These are phyloP conservation scores for Xylaria sp. DNA, from an alignment of 2,329 filamentous ascomycete species.

Conservation along the genomic window DNA sequence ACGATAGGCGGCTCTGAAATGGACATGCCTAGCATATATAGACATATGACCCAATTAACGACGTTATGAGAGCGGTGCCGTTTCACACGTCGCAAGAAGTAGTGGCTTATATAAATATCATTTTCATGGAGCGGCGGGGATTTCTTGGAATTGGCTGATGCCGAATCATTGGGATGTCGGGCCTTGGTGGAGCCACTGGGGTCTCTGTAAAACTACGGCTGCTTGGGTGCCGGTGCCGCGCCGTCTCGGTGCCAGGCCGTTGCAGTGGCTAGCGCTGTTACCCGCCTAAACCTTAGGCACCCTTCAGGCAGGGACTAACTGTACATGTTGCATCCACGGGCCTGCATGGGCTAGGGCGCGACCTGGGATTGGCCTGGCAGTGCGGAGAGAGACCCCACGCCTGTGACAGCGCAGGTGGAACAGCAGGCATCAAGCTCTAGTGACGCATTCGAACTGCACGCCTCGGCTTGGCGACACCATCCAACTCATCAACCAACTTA, in stretches of 20 bases:
- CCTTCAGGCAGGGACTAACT: too few relatives aligned
- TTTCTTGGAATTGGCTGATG: background rate
- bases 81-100: background rate
- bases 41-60: constrained; percentile 41
- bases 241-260: background rate
- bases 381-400: background rate
- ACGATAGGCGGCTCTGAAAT: constrained; percentile 37
- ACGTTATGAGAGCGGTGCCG: constrained; percentile 11
- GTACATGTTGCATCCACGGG: too few relatives aligned
- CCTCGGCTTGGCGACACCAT: background rate
- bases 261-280: background rate
- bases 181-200: background rate
- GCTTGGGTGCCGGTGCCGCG: background rate
- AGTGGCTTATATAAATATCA: constrained; percentile 1
- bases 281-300: too few relatives aligned
- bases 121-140: background rate
- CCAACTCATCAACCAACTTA: background rate
- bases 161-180: background rate
- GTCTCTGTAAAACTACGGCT: background rate
- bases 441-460: background rate
- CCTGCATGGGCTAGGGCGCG: background rate
- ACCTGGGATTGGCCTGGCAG: background rate
- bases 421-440: background rate
- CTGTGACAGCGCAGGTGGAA: background rate
- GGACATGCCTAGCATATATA: constrained; percentile 41